Evolutionary conservation across 2,329 filamentous ascomycete genomes (phyloP).

Genomic region (Alternaria sp.): DNA sequence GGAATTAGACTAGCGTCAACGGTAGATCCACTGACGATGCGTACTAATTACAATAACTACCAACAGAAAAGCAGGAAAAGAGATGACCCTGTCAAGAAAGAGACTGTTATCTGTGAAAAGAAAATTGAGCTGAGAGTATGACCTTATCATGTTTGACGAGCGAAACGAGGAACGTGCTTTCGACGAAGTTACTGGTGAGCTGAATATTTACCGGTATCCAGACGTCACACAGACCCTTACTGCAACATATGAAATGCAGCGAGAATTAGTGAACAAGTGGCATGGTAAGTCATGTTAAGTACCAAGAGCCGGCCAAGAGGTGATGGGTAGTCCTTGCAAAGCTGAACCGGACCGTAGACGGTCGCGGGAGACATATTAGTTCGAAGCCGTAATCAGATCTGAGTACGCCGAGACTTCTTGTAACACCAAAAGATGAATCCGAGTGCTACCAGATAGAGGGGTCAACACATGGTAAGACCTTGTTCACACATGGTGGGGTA

Average conservation of each 20-base stretch:
- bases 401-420: background rate
- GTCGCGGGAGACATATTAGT: background rate
- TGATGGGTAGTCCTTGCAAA: background rate
- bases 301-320: background rate
- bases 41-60: background rate
- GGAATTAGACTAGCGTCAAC: background rate
- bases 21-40: background rate
- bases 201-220: background rate
- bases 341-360: background rate
- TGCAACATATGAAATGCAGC: too few relatives aligned
- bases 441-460: constrained; percentile 1
- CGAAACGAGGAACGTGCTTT: background rate
- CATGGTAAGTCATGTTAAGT: background rate
- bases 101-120: background rate
- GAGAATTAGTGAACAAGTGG: background rate
- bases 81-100: background rate
- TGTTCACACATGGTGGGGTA: constrained; percentile 5
- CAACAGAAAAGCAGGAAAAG: background rate
- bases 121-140: background rate
- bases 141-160: background rate
- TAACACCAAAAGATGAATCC: background rate
- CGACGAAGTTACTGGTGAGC: background rate
- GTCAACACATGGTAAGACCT: background rate
- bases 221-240: background rate
- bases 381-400: background rate